phyloP scores from a whole-genome alignment of 306 rosid species.

The Prunus kanzakura region DNA sequence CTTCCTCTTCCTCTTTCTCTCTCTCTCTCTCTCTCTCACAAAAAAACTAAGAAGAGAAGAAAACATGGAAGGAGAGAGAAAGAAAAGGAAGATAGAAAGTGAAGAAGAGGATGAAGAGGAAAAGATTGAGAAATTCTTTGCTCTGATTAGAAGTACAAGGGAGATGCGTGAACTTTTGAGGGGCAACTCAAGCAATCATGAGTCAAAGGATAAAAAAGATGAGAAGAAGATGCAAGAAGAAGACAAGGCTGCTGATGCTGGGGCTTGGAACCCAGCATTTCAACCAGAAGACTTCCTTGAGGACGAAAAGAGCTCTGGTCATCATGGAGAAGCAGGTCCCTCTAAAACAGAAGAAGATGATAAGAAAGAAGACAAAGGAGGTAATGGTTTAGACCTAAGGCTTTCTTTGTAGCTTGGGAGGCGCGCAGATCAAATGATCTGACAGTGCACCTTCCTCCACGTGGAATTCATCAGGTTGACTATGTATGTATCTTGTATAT shows the following conservation, averaged over 20 bases:
- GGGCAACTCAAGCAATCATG: background rate
- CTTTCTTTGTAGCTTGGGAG: slow-evolving; percentile 50
- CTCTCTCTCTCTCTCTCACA: background rate
- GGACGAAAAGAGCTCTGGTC: slow-evolving; percentile 10
- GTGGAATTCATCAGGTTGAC: background rate
- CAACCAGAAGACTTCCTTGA: slow-evolving; percentile 71
- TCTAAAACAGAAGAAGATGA: slow-evolving; percentile 17
- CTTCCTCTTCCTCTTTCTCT: background rate
- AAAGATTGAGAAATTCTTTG: slow-evolving; percentile 65
- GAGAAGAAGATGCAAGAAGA: background rate
- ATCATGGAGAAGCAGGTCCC: slow-evolving; percentile 15
- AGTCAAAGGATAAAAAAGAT: slow-evolving; percentile 9
- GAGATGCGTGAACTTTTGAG: slow-evolving; percentile 37
- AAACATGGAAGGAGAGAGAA: slow-evolving; percentile 53
- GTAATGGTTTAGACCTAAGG: slow-evolving; percentile 48
- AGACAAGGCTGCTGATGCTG: slow-evolving; percentile 15
- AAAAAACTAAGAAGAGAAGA: background rate
- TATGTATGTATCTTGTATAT: no score
- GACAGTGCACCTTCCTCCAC: background rate
- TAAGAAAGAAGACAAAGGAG: slow-evolving; percentile 14
- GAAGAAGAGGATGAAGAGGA: slow-evolving; percentile 48
- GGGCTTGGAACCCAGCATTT: slow-evolving; percentile 66
- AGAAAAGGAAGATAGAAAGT: slow-evolving; percentile 53
- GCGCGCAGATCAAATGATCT: background rate
- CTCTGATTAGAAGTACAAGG: slow-evolving; percentile 64